phyloP scores from a whole-genome alignment of 2,329 filamentous ascomycete species.

The Aureobasidium sp. region DNA sequence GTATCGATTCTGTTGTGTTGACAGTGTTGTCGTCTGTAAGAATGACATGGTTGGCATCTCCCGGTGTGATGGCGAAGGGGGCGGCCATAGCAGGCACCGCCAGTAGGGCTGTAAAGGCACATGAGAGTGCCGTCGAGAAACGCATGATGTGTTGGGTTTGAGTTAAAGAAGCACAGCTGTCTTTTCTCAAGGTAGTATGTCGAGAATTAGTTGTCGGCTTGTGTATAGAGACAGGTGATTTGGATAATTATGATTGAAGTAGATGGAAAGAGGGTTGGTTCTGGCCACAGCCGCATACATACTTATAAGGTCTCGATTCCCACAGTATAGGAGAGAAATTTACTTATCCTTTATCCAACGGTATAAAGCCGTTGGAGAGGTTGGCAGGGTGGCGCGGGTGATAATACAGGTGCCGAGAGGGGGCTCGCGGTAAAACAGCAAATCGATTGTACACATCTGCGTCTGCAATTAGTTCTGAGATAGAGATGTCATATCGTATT shows the following conservation, averaged over 20 bases:
- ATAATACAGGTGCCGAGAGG: slow-evolving; percentile 13
- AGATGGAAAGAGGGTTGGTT: background rate
- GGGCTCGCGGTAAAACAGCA: background rate
- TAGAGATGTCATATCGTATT: background rate
- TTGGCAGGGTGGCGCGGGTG: slow-evolving; percentile 11
- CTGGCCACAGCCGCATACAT: background rate
- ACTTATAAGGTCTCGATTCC: slow-evolving; percentile 8
- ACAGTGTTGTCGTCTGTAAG: slow-evolving; percentile 23
- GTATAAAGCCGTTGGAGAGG: slow-evolving; percentile 13
- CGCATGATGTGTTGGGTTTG: slow-evolving; percentile 1
- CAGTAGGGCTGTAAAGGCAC: slow-evolving; percentile 11
- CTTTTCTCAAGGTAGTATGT: background rate
- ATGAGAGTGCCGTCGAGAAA: slow-evolving; percentile 10
- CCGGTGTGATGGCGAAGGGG: slow-evolving; percentile 21
- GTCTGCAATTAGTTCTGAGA: background rate
- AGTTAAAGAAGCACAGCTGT: background rate
- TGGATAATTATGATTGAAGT: background rate
- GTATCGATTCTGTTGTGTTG: slow-evolving; percentile 20
- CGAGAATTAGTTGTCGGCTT: background rate
- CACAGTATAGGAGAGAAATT: slow-evolving; percentile 9
- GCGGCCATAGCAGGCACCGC: slow-evolving; percentile 17
- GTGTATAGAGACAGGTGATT: background rate
- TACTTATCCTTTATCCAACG: slow-evolving; percentile 10
- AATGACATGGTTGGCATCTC: slow-evolving; percentile 20
- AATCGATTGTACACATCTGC: background rate